Base-by-base conservation (phyloP, 1,284 basidiomycete genomes). In the Lentinula novae-zelandiae region DNA sequence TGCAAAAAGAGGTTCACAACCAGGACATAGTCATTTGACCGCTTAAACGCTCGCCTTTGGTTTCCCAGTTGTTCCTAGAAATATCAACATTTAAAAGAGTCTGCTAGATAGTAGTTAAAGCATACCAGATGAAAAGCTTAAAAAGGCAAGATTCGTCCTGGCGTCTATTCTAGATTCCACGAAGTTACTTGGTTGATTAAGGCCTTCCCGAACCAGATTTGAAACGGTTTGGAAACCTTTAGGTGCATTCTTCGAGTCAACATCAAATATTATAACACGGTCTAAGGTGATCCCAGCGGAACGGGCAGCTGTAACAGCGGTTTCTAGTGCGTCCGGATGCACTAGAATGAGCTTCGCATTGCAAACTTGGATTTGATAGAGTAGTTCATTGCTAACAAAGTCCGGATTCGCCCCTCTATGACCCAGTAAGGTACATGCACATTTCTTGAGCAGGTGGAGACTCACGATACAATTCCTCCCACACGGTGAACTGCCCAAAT, bases 401-500 rank as follows among this genome's bases (percentile, higher is more conserved):
- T 81, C 75, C 0, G 92, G 90, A 66, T 92, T 93, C 27, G 81
- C 79, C 55, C 70, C 73, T 13, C 77, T 76, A 42, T 8, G 13
- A 17, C 17, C 60, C 51, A 49, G 38, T 57, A 49, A 50, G 20
- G 58, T 54, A 44, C 44, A 40, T 9, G 54, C 54, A 20, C 38
- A 39, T 57, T 15, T 12, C 38, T 22, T 63, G 38, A 33, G 22
- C 22, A 67, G 27, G 46, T 40, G n/a, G 10, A 22, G 7, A 61
- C 80, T 58, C 71, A 85, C 78, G 86, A 86, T 64, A 87, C 76
- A 61, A 89, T 80, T 2, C 76, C 91, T 31, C 91, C 90, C 2
- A 92, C 73, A 48, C 85, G 76, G 66, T 90, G 88, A 2, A 78
- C 70, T 2, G 87, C 89, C 90, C 90, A 93, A 3, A 90, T 75